Evolutionary conservation across 2,329 filamentous ascomycete genomes (phyloP).

Genomic region (Triangularia setosa): DNA sequence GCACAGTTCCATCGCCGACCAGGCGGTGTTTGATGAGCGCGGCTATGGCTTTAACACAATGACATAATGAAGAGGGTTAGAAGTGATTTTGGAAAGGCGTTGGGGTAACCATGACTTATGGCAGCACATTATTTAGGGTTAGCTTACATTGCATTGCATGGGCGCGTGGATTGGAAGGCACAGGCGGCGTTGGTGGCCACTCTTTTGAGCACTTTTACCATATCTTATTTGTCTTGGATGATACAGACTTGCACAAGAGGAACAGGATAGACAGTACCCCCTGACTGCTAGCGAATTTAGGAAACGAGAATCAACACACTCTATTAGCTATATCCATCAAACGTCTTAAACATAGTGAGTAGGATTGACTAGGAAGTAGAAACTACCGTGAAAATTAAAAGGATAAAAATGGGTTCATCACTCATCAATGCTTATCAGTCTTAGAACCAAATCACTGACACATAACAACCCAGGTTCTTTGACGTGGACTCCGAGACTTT

Average conservation of each 20-base stretch:
- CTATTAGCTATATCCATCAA: not conserved
- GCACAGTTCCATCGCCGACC: slow-evolving; percentile 45
- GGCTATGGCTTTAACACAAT: not conserved
- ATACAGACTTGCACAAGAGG: not conserved
- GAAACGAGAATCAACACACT: not conserved
- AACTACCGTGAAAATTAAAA: not conserved
- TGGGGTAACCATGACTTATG: not conserved
- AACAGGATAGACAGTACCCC: not conserved
- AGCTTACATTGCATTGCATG: not conserved
- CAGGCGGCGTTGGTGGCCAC: not conserved
- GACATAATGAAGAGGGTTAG: not conserved
- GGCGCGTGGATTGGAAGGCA: not conserved
- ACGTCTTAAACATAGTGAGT: not conserved
- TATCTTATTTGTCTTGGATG: not conserved
- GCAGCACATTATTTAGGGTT: not conserved
- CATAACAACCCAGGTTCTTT: not conserved
- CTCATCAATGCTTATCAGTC: not conserved
- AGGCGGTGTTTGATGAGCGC: slow-evolving; percentile 21
- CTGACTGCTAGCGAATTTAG: not conserved
- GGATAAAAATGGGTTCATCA: not conserved
- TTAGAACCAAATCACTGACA: not conserved
- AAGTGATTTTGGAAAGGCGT: not conserved
- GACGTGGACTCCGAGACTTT: not conserved
- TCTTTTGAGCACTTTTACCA: not conserved
- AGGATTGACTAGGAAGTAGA: not conserved